phyloP scores from a whole-genome alignment of 495 filamentous ascomycete genomes.

The Aspergillus conjunctus region DNA sequence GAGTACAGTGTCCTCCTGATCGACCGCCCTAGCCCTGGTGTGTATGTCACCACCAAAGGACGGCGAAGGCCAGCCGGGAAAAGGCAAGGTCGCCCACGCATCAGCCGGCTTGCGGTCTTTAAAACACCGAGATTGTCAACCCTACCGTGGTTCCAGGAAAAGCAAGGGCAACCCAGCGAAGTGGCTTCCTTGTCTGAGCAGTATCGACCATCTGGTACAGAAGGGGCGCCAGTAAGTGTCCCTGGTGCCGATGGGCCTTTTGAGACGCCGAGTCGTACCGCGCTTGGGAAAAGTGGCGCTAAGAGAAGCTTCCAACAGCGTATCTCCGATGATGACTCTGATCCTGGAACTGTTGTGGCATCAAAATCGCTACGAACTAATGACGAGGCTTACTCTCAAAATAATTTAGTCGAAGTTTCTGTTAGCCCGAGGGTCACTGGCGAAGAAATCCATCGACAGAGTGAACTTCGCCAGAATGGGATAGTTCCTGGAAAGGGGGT shows the following conservation, averaged over 20 bases:
- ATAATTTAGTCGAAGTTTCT: not conserved
- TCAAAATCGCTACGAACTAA: constrained; percentile 19
- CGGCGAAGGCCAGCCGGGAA: constrained; percentile 46
- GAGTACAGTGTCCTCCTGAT: constrained; percentile 46
- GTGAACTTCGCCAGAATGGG: not conserved
- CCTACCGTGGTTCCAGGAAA: constrained; percentile 41
- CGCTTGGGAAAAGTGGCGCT: not conserved
- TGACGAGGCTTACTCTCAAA: not conserved
- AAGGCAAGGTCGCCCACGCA: constrained; percentile 51
- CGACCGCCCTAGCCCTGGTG: constrained; percentile 45
- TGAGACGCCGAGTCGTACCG: not conserved
- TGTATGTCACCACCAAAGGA: constrained; percentile 55
- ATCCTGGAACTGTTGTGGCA: not conserved
- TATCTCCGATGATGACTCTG: not conserved
- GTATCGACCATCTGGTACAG: not conserved
- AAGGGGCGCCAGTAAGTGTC: not conserved
- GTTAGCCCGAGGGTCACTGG: too few relatives aligned
- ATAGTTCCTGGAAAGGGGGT: not conserved
- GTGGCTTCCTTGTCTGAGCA: not conserved
- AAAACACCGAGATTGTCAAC: constrained; percentile 44
- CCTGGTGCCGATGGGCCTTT: not conserved
- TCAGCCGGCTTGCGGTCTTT: constrained; percentile 54
- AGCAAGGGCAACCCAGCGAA: constrained; percentile 12
- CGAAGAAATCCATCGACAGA: too few relatives aligned
- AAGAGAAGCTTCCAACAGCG: constrained; percentile 15